Percentiles rank a stretch among this genome's conserved stretches.
Conservation (phyloP, 2,329 filamentous ascomycete genomes). For the Aphanocladium album region DNA sequence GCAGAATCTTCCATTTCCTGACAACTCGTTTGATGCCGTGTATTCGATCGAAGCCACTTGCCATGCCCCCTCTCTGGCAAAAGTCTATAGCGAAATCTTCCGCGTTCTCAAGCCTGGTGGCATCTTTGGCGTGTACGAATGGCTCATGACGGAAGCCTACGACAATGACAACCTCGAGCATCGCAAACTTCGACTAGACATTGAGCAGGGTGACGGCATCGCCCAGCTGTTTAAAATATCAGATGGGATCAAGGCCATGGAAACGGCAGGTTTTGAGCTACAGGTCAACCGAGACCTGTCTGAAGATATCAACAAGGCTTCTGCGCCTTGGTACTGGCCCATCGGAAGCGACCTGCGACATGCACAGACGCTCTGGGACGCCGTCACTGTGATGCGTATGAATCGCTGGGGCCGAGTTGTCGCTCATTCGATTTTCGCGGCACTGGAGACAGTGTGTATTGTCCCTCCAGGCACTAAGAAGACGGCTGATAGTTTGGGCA, state of each 20-base stretch:
- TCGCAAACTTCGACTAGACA: conserved; percentile 85
- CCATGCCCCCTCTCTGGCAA: conserved; percentile 84
- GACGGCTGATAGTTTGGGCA: conserved; percentile 84
- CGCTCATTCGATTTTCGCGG: conserved; percentile 71
- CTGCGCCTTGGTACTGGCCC: conserved; percentile 90
- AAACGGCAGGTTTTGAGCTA: conserved; percentile 80
- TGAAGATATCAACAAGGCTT: conserved; percentile 66
- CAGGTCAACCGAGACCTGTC: conserved; percentile 84
- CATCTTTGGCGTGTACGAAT: conserved; percentile 95
- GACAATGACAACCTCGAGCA: conserved; percentile 84
- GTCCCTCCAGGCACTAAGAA: conserved; percentile 84
- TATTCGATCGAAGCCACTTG: conserved; percentile 98
- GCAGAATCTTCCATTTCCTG: conserved; percentile 88
- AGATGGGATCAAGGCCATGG: conserved; percentile 77
- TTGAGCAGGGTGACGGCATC: conserved; percentile 94
- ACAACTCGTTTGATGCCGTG: conserved; percentile 88
- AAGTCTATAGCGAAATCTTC: conserved; percentile 92
- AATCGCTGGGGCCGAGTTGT: conserved; percentile 73
- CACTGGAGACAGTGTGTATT: conserved; percentile 68
- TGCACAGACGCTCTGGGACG: conserved; percentile 71
- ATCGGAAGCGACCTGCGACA: conserved; percentile 80
- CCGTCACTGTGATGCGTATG: conserved; percentile 83
- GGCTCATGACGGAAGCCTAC: conserved; percentile 96
- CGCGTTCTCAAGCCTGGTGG: conserved; percentile 94
- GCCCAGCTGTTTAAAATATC: conserved; percentile 92